These are phyloP conservation scores for Aspergillus clavatus DNA, from an alignment of 2,329 filamentous ascomycete genomes.

Conservation along the genomic window DNA sequence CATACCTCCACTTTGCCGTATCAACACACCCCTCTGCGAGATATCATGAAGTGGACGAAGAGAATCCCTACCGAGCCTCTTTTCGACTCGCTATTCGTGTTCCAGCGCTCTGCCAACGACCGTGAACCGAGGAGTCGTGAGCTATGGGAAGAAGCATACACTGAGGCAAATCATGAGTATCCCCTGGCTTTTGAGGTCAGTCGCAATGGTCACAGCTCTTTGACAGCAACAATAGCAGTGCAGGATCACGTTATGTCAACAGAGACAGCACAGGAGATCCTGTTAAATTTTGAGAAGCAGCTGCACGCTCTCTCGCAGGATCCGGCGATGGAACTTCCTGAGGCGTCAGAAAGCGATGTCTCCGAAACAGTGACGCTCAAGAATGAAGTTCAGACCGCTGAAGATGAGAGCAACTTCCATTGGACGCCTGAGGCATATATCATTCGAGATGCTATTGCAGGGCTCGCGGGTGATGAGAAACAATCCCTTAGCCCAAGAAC, in stretches of 20 bases:
- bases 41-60: constrained; percentile 74
- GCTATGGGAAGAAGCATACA: constrained; percentile 54
- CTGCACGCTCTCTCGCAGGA: constrained; percentile 35
- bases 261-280: constrained; percentile 34
- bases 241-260: constrained; percentile 44
- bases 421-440: constrained; percentile 54
- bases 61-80: constrained; percentile 52
- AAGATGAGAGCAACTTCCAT: constrained; percentile 38
- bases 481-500: constrained; percentile 53
- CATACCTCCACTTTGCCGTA: constrained; percentile 64
- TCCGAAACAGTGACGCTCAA: background rate
- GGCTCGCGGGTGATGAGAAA: constrained; percentile 52
- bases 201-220: constrained; percentile 42
- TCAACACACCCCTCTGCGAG: constrained; percentile 72
- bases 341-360: background rate
- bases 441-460: constrained; percentile 60
- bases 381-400: background rate
- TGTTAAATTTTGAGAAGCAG: constrained; percentile 41
- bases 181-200: constrained; percentile 72
- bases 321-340: constrained; percentile 19
- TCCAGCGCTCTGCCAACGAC: constrained; percentile 53
- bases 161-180: constrained; percentile 57
- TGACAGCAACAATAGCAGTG: constrained; percentile 58
- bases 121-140: constrained; percentile 20
- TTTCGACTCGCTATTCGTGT: constrained; percentile 80